Evolutionary conservation across 1,284 basidiomycete genomes (phyloP).

Genomic region (Irpex rosettiformis): DNA sequence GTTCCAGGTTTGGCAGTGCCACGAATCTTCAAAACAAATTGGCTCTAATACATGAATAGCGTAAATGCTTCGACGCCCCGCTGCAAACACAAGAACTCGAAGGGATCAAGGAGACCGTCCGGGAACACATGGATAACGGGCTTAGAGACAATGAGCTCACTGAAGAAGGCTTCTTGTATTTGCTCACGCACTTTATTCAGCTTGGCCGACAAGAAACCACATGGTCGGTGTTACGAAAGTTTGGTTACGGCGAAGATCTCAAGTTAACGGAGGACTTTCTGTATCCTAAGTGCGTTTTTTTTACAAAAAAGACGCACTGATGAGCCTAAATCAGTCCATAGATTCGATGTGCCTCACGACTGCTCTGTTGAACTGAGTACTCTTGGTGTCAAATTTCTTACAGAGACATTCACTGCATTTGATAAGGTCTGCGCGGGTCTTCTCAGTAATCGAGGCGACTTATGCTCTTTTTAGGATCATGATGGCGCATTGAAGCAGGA

Average conservation of each 20-base stretch:
- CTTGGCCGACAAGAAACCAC: slow-evolving; percentile 95
- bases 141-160: slow-evolving; percentile 80
- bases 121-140: slow-evolving; percentile 67
- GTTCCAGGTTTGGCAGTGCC: slow-evolving; percentile 70
- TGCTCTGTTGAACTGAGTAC: slow-evolving; percentile 95
- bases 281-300: slow-evolving; percentile 68
- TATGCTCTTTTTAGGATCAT: slow-evolving; percentile 61
- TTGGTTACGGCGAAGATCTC: slow-evolving; percentile 95
- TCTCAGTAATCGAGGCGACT: slow-evolving; percentile 1
- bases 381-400: slow-evolving; percentile 94
- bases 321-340: slow-evolving; percentile 29
- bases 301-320: slow-evolving; percentile 1
- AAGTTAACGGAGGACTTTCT: slow-evolving; percentile 87
- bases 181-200: slow-evolving; percentile 97
- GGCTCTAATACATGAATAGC: slow-evolving; percentile 37
- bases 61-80: slow-evolving; percentile 94
- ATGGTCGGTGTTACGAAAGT: slow-evolving; percentile 94
- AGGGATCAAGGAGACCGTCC: slow-evolving; percentile 85
- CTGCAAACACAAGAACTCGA: slow-evolving; percentile 91
- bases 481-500: slow-evolving; percentile 86
- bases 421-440: slow-evolving; percentile 65
- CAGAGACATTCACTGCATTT: slow-evolving; percentile 94
- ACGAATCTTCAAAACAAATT: neutral
- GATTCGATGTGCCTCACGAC: slow-evolving; percentile 90
- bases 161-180: slow-evolving; percentile 90